Base-by-base conservation (phyloP, 805 yeast species). In the Candida golubevii region DNA sequence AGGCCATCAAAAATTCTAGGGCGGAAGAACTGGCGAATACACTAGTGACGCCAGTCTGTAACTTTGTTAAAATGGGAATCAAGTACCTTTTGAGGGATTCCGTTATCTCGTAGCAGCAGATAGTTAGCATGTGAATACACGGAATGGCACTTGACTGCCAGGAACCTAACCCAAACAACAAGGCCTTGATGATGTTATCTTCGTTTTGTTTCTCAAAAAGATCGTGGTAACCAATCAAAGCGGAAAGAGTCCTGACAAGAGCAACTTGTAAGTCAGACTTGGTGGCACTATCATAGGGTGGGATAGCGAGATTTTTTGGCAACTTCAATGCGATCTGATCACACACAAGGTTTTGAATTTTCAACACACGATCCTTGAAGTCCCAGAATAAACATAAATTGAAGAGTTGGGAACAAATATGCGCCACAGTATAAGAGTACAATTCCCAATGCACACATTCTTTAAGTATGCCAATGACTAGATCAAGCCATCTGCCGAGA, bases 31-130 rank as follows among this genome's bases (percentile, higher is more conserved):
- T 75, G 2, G 91, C 81, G 52, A 77, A 79, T 0, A 82, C 72
- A 51, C 80, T 79, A 0, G 95, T 80, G 33, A 88, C 78, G 57
- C 86, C 77, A 6, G 86, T 82, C 55, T 87, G 95, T 33, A 89
- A 64, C 41, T 78, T 78, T n/a, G 84, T 78, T 48, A 88, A 70
- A 9, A 89, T 79, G n/a, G 79, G 80, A 8, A 82, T 71, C 31
- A 88, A 59, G 53, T 71, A 83, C 55, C 83, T 82, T 59, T 83
- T 85, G 44, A 89, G 73, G 0, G 91, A 79, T 9, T 72, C 59
- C 1, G 96, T 95, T 30, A 85, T 71, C 58, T 87, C 96, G 59
- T 85, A 88, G 58, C 95, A 84, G 53, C 91, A 85, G 2, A 85
- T 73, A 6, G 85, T 80, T 46, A 90, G 66, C 35, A 83, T 82